Percentiles rank a stretch among this genome's conserved stretches.
Evolutionary conservation across 192 early-diverging fungal species (phyloP).

Genomic region (Dissophora globulifera): DNA sequence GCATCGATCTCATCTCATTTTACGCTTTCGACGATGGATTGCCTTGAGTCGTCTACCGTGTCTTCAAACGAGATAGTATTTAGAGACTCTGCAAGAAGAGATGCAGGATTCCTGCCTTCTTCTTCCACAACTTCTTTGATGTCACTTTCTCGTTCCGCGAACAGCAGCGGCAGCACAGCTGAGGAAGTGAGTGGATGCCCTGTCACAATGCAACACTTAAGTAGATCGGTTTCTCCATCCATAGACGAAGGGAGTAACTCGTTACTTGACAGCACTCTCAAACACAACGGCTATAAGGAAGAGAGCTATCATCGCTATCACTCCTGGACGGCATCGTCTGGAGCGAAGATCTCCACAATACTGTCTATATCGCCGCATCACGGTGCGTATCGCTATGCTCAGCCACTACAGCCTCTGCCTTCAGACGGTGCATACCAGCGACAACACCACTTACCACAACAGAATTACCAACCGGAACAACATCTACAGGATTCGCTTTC

Average conservation of each 20-base stretch:
- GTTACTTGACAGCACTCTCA: background rate
- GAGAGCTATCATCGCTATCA: too few species aligned
- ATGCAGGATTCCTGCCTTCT: background rate
- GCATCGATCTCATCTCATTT: conserved; percentile 34
- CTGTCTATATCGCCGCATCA: background rate
- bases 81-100: too few species aligned
- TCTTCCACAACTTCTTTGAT: conserved; percentile 7
- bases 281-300: conserved; percentile 4
- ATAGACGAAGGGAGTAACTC: conserved; percentile 10
- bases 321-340: too few species aligned
- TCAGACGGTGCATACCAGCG: background rate
- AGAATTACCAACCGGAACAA: background rate
- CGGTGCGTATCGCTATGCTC: background rate
- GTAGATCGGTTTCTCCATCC: conserved; percentile 18
- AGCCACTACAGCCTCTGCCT: background rate
- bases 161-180: background rate
- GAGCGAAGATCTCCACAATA: too few species aligned
- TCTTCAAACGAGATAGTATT: too few species aligned
- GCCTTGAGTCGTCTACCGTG: conserved; percentile 8
- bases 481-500: too few species aligned
- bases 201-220: conserved; percentile 16
- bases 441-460: too few species aligned
- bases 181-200: too few species aligned
- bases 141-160: background rate
- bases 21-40: background rate